Conservation (phyloP, 257 asterid genomes). For the Euphrasia confusa region DNA sequence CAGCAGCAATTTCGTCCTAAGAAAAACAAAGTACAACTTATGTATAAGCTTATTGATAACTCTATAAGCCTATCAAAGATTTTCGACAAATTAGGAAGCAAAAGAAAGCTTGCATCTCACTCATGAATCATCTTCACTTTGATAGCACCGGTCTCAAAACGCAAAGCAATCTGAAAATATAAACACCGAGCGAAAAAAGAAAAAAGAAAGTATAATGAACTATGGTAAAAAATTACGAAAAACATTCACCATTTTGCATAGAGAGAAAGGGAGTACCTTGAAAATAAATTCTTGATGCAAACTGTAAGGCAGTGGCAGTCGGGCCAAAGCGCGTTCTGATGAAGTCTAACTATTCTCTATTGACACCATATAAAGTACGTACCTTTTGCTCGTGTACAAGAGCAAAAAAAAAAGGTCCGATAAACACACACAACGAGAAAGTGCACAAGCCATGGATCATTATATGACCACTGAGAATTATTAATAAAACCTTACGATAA, state of each 20-base stretch:
- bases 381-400: not conserved
- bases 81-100: not conserved
- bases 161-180: slow-evolving; percentile 20
- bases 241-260: no score
- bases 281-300: not conserved
- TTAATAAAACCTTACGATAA: not conserved
- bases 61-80: not conserved
- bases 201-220: not conserved
- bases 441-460: not conserved
- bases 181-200: not conserved
- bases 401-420: not conserved
- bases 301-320: not conserved
- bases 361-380: not conserved
- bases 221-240: no score
- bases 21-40: not conserved
- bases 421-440: not conserved
- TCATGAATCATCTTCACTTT: slow-evolving; percentile 24
- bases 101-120: slow-evolving; percentile 19
- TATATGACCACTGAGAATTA: not conserved
- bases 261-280: no score
- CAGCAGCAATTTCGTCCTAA: slow-evolving; percentile 17
- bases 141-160: slow-evolving; percentile 21
- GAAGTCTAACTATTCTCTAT: not conserved
- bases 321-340: not conserved
- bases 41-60: not conserved